phyloP scores from a whole-genome alignment of 1,139 yeast species.

The Yamadazyma atmosphaerica region DNA sequence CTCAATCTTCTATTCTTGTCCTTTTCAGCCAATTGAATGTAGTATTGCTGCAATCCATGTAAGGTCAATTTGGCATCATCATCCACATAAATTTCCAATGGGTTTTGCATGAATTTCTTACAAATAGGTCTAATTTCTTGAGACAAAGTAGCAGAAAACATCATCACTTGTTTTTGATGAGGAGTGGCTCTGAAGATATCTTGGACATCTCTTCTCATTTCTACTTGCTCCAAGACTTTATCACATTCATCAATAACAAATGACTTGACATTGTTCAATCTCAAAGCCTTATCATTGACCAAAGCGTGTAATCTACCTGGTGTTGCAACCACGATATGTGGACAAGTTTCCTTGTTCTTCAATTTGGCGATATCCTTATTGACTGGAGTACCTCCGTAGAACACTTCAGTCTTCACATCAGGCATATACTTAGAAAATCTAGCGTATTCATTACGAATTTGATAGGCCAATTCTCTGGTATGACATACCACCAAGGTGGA shows the following conservation, averaged over 20 bases:
- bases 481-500: constrained; percentile 94
- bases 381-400: constrained; percentile 94
- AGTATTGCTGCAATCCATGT: constrained; percentile 98
- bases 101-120: constrained; percentile 97
- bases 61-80: constrained; percentile 96
- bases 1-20: constrained; percentile 94
- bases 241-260: constrained; percentile 99
- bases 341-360: constrained; percentile 91
- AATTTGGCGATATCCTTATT: constrained; percentile 83
- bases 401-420: constrained; percentile 93
- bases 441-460: constrained; percentile 95
- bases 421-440: constrained; percentile 99
- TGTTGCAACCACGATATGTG: constrained; percentile 96
- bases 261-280: constrained; percentile 87
- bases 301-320: constrained; percentile 97
- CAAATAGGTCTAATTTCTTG: constrained; percentile 96
- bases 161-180: constrained; percentile 98
- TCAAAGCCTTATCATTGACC: constrained; percentile 85
- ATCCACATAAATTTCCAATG: constrained; percentile 95
- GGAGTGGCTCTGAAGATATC: constrained; percentile 98
- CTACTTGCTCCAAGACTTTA: constrained; percentile 87
- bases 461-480: constrained; percentile 98
- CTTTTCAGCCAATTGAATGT: constrained; percentile 81
- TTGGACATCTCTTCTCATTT: constrained; percentile 98
- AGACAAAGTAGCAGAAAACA: constrained; percentile 96